Evolutionary conservation across 768 basidiomycete species (phyloP), one percentile per base, ranked within the genome.

Genomic region (Suillus spraguei): DNA sequence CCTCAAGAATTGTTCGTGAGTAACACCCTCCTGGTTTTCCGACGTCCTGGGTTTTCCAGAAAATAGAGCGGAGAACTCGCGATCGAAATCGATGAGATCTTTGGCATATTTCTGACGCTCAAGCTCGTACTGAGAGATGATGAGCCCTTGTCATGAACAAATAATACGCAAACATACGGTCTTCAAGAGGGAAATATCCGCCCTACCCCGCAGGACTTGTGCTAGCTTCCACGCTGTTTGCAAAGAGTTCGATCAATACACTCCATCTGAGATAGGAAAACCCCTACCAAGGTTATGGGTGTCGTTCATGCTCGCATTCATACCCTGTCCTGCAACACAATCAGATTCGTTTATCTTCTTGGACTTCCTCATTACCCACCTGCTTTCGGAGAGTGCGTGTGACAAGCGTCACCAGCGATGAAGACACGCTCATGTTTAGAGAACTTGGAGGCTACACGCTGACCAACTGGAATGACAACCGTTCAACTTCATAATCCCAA

Each of bases 271-370:
- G 7, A 41, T 3, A 11, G 22, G 4, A 20, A 3, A 35, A 6
- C 47, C 11, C 74, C 49, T 64, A 83, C 87, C 82, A 28, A 92
- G 81, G 68, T 91, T 91, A 65, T 89, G 89, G 20, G 86, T 82
- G 69, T 91, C 90, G 56, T 85, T 86, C 86, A 91, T 90, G 65
- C 87, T 86, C 9, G 88, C 89, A 67, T 90, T 90, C 89, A 90
- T 87, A 13, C 88, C 90, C 71, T 91, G 90, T 16, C 89, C 86
- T 87, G 38, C 36, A 64, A 13, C n/a, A 0, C 20, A 46, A 58
- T 47, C 24, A 62, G 41, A 61, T 20, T 33, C 50, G 22, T 35
- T 52, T 32, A 4, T 17, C 16, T 24, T 38, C 17, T 44, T 35
- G 44, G 36, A 28, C 2, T 3, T 20, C 46, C 5, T 38, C 20